Evolutionary conservation across 352 stramenopile species (phyloP), one percentile per base, ranked within the genome.

Genomic region (Globisporangium polare): DNA sequence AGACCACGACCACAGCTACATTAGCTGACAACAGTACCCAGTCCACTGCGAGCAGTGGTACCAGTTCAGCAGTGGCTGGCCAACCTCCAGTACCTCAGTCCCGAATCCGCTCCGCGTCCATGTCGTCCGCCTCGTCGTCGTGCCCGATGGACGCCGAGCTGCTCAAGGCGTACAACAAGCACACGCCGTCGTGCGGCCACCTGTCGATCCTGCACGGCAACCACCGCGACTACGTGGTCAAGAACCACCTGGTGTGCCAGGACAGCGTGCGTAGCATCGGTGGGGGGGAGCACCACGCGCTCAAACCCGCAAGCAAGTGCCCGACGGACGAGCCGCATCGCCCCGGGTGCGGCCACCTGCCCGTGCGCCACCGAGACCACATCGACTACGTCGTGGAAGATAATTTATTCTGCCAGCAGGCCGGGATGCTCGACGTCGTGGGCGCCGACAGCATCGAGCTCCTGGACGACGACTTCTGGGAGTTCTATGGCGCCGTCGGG

Each of bases 301-400:
- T 53, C 31, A 75, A 61, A 33, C 22, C 24, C 0, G 24, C 45
- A 0, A 39, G 33, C 13, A 68, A 69, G 27, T 81, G 73, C 31
- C 65, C 63, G 0, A 55, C 68, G 0, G 69, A 79, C 29, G 74
- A 81, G 53, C 73, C 74, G 5, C 83, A 92, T 60, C 69, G 81
- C 3, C 83, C 83, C 2, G 81, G 81, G 17, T 92, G 83, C 39
- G 83, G 83, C 4, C 83, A 92, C 31, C 55, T 92, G 42, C 68
- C 83, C 13, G 83, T 92, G 26, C 83, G 83, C 26, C 83, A 92
- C 63, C 74, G 80, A 7, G 81, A 92, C 64, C 83, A 92, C 69
- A 89, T 92, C 49, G 83, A 92, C 58, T 92, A 92, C 53, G 83
- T 92, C 35, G 83, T 92, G 35, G 83, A 92, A 42, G 81, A 92